Percentiles rank a stretch among this genome's conserved stretches.
phyloP scores from a whole-genome alignment of 768 basidiomycete genomes.

The Boletus sensibilis region DNA sequence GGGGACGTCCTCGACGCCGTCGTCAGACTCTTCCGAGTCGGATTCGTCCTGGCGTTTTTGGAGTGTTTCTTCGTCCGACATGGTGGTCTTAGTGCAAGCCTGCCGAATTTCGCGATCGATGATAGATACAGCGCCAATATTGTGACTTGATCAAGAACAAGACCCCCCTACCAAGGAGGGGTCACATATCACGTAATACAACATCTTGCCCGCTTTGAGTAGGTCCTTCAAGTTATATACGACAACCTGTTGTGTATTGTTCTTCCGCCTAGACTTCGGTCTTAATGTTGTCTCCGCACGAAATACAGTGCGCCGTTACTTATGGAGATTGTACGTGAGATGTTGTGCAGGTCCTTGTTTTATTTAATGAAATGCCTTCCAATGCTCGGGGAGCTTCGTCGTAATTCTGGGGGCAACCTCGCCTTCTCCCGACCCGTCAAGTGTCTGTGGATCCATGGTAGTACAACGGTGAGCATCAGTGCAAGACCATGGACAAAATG shows the following conservation, averaged over 20 bases:
- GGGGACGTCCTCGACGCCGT: slow-evolving; percentile 52
- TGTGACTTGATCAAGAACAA: slow-evolving; percentile 15
- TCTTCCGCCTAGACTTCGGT: background rate
- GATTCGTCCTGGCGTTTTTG: slow-evolving; percentile 66
- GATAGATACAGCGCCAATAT: background rate
- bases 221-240: background rate
- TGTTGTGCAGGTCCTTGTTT: background rate
- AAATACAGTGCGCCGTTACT: background rate
- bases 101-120: slow-evolving; percentile 11
- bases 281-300: background rate
- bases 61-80: slow-evolving; percentile 69
- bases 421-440: slow-evolving; percentile 8
- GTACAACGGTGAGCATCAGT: background rate
- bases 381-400: background rate
- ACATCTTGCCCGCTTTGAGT: background rate
- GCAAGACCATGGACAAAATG: background rate
- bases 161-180: slow-evolving; percentile 10
- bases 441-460: background rate
- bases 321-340: background rate
- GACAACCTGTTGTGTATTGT: too few species aligned
- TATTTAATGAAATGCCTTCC: background rate
- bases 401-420: background rate
- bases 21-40: slow-evolving; percentile 68
- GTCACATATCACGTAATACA: slow-evolving; percentile 17
- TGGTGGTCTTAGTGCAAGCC: slow-evolving; percentile 29